Base-by-base conservation (phyloP, 139 green algal genomes). In the Chlamydomonas schloesseri region DNA sequence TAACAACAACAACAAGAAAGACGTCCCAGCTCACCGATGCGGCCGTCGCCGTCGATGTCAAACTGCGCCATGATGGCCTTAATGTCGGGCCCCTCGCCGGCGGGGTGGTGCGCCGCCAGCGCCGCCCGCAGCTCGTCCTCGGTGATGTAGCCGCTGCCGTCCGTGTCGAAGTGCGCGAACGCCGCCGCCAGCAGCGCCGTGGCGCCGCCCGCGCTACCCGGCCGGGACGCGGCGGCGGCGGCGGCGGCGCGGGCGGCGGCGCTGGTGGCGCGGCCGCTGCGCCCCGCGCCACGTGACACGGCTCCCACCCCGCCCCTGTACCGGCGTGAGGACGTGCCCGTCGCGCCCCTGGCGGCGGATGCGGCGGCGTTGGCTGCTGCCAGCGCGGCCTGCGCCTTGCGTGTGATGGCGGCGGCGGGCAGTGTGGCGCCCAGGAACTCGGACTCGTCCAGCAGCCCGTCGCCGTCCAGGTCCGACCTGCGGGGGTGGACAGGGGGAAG, bases 371-470 rank as follows among this genome's bases (percentile, higher is more conserved):
- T 11, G 60, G 24, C 2, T 17, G 47, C 79, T 1, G 60, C 62
- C 28, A 64, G 47, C 28, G 31, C 42, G 23, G n/a, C 21, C 33
- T 85, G 65, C 26, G 79, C 65, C 47, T 85, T 67, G 21, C 65
- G 79, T 1, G 29, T 17, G 67, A 85, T 68, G 79, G 53, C 34
- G n/a, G 79, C 65, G 46, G 46, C 46, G 10, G 81, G 91, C 65
- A 98, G 79, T 10, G 96, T 97, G 84, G 95, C 95, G 3, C 93
- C 95, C 60, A 97, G 62, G 81, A 97, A 98, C 87, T 98, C 94
- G 13, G 97, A 91, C 77, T 98, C 87, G 72, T 88, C 83, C 67
- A 87, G 57, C 26, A 79, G 3, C 17, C 81, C 81, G 36, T 87
- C 81, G 34, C 89, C 89, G 71, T 93, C 75, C 2, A 91, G 77